These are phyloP conservation scores for Metschnikowia bowlesiae DNA, from an alignment of 805 yeast species.

Conservation along the genomic window DNA sequence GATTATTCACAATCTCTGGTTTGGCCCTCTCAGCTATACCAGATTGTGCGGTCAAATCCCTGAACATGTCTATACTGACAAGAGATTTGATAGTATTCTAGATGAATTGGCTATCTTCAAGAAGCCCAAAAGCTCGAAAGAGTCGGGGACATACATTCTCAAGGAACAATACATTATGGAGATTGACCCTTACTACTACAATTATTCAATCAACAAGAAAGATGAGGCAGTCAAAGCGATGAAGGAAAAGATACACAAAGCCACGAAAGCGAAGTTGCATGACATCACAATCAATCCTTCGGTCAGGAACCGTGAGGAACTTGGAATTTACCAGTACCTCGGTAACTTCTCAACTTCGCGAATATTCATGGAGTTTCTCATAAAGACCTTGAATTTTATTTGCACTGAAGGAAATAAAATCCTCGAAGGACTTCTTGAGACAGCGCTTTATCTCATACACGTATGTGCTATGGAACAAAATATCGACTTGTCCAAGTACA, in stretches of 20 bases:
- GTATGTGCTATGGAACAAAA: constrained; percentile 39
- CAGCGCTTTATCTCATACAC: constrained; percentile 65
- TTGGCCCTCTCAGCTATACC: constrained; percentile 67
- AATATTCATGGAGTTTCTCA: constrained; percentile 51
- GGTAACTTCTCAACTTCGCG: constrained; percentile 50
- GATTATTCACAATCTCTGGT: constrained; percentile 78
- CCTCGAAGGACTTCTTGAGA: constrained; percentile 53
- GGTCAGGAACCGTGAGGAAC: constrained; percentile 24
- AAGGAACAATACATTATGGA: constrained; percentile 33
- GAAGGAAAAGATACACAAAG: constrained; percentile 45
- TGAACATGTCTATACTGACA: constrained; percentile 69
- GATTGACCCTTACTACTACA: constrained; percentile 68
- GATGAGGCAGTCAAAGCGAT: constrained; percentile 75
- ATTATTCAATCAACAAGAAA: constrained; percentile 69
- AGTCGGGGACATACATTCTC: constrained; percentile 33
- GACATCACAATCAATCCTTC: constrained; percentile 59
- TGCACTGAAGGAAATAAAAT: constrained; percentile 33
- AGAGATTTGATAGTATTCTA: constrained; percentile 57
- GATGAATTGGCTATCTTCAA: constrained; percentile 30
- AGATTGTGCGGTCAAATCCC: constrained; percentile 67
- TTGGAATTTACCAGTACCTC: constrained; percentile 40
- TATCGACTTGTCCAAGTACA: constrained; percentile 26
- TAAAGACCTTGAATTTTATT: constrained; percentile 44
- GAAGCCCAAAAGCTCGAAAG: constrained; percentile 32
- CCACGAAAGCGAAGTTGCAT: constrained; percentile 32